Conservation (phyloP, 306 rosid genomes). For the Cucurbita pepo region DNA sequence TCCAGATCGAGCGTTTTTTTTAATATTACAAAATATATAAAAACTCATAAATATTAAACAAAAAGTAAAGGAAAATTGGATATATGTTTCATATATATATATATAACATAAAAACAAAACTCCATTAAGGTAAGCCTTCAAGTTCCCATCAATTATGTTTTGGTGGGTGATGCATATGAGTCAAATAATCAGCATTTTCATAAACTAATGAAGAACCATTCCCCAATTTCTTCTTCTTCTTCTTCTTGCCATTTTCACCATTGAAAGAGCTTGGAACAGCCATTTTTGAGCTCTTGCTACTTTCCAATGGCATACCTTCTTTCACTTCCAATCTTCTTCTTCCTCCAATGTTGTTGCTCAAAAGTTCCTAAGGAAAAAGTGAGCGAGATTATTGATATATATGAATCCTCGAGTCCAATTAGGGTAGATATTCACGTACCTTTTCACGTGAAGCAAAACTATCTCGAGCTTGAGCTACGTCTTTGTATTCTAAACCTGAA, state of each 20-base stretch:
- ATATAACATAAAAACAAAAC: not conserved
- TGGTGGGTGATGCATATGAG: conserved; percentile 16
- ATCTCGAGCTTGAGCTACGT: not conserved
- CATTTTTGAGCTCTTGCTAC: not conserved
- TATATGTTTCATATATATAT: not conserved
- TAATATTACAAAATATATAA: no score
- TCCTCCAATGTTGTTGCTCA: not conserved
- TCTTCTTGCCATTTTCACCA: not conserved
- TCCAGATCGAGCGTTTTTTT: no score
- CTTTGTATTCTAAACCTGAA: not conserved
- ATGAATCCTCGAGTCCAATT: not conserved
- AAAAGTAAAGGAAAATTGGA: no score
- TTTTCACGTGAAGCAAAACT: not conserved
- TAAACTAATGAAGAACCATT: not conserved
- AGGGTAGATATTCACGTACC: not conserved
- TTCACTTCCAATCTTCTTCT: not conserved
- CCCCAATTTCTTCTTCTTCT: not conserved
- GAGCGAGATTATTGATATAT: not conserved
- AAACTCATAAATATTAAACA: no score
- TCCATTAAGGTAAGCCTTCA: not conserved
- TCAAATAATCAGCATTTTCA: not conserved
- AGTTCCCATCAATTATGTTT: conserved; percentile 6
- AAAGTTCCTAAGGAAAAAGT: not conserved
- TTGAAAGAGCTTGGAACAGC: not conserved
- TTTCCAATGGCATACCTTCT: not conserved